These are phyloP conservation scores for Aspergillus sp. DNA, from an alignment of 2,329 filamentous ascomycete species.

Conservation along the genomic window DNA sequence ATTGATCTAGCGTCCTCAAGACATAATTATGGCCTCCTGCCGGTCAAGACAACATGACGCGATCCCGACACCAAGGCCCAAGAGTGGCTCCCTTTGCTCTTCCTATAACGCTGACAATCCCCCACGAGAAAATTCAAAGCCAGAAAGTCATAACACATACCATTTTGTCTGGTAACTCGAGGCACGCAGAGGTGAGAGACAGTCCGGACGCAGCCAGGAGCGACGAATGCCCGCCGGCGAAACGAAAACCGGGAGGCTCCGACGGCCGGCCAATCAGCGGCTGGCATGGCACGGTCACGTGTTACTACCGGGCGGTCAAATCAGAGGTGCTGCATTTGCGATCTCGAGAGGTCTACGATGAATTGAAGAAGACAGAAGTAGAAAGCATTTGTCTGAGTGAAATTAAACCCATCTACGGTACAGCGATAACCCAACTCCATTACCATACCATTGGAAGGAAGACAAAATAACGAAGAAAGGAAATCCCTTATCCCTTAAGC, in stretches of 20 bases:
- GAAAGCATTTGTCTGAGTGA: neutral
- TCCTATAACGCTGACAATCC: neutral
- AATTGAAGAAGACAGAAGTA: neutral
- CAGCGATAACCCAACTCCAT: neutral
- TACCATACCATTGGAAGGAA: neutral
- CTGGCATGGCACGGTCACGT: slow-evolving; percentile 13
- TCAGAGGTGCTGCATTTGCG: slow-evolving; percentile 11
- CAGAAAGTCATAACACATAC: slow-evolving; percentile 14
- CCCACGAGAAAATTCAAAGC: neutral
- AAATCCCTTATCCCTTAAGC: neutral
- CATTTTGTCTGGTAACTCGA: slow-evolving; percentile 21
- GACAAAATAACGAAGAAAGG: slow-evolving; percentile 2
- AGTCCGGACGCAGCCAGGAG: slow-evolving; percentile 15
- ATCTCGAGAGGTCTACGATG: neutral
- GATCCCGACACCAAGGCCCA: neutral
- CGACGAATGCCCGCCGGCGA: slow-evolving; percentile 9
- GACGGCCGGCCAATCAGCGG: slow-evolving; percentile 23
- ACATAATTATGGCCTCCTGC: no score
- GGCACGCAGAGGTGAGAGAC: slow-evolving; percentile 17
- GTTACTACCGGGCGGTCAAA: slow-evolving; percentile 8
- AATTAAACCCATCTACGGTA: neutral
- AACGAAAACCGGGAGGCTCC: slow-evolving; percentile 30
- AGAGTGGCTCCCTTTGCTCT: neutral
- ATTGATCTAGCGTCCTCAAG: slow-evolving; percentile 2
- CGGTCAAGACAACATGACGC: slow-evolving; percentile 1